These are phyloP conservation scores for Citrullus amarus DNA, from an alignment of 306 rosid genomes.

Conservation along the genomic window DNA sequence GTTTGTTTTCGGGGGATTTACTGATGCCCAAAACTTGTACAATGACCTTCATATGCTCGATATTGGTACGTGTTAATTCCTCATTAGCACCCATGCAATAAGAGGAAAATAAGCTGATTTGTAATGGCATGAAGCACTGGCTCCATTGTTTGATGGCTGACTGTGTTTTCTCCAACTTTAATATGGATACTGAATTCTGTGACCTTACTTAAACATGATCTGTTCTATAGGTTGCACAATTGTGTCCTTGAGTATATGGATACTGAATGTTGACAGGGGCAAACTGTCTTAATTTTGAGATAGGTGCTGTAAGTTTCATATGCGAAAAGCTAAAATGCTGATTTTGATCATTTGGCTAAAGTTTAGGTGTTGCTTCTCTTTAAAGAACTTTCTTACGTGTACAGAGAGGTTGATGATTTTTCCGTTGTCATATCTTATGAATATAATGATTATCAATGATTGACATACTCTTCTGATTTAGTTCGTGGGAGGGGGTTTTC, in stretches of 20 bases:
- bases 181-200: neutral
- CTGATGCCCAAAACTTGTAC: slow-evolving; percentile 86
- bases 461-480: no score
- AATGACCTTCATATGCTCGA: slow-evolving; percentile 78
- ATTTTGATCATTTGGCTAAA: neutral
- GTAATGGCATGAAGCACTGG: neutral
- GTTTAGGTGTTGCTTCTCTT: neutral
- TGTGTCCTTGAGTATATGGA: neutral
- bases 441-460: no score
- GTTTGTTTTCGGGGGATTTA: slow-evolving; percentile 95
- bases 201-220: no score
- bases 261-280: neutral
- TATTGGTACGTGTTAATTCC: slow-evolving; percentile 52
- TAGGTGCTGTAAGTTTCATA: neutral
- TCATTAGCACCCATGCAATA: neutral
- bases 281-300: neutral
- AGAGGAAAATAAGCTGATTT: neutral
- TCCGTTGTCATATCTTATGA: neutral
- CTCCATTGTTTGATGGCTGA: neutral
- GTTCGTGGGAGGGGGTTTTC: no score
- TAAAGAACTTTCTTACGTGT: neutral
- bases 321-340: neutral
- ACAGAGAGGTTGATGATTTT: neutral
- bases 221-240: no score
- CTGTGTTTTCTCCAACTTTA: neutral